phyloP scores from a whole-genome alignment of 768 basidiomycete species.

The Trametes cubensis region DNA sequence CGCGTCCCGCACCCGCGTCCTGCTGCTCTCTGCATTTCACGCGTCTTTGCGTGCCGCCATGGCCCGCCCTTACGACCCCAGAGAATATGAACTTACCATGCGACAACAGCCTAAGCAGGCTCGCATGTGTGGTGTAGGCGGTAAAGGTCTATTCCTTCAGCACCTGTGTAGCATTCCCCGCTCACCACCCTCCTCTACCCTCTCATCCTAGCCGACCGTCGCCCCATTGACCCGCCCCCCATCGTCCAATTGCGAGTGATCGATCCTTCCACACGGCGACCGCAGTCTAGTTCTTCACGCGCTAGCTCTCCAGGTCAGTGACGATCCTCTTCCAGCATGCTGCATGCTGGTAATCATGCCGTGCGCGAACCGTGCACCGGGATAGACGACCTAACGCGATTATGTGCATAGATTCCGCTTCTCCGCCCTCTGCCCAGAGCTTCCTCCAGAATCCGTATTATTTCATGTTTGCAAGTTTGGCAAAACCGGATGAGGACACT shows the following conservation, averaged over 20 bases:
- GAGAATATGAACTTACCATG: constrained; percentile 84
- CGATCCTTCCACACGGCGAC: constrained; percentile 52
- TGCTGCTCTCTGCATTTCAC: constrained; percentile 1
- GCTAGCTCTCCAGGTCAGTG: constrained; percentile 33
- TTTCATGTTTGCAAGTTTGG: constrained; percentile 92
- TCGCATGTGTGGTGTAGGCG: constrained; percentile 88
- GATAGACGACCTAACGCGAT: too few species aligned
- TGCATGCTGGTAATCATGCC: not conserved
- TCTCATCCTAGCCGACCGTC: constrained; percentile 73
- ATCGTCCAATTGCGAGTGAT: constrained; percentile 93
- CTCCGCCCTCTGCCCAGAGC: constrained; percentile 43
- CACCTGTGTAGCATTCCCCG: constrained; percentile 6
- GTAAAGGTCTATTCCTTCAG: constrained; percentile 53
- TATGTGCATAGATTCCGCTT: constrained; percentile 14
- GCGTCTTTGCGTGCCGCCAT: constrained; percentile 9
- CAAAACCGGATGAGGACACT: constrained; percentile 85
- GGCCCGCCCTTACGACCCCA: constrained; percentile 40
- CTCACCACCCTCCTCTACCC: constrained; percentile 1
- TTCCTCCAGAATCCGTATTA: constrained; percentile 93
- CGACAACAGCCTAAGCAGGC: constrained; percentile 93
- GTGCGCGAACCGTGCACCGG: too few species aligned
- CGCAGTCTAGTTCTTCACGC: constrained; percentile 24
- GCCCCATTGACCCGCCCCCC: constrained; percentile 95
- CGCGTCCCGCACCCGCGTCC: constrained; percentile 13
- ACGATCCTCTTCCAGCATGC: not conserved